Conservation (phyloP, 164 flowering plant genomes). For the Kingdonia uniflora region DNA sequence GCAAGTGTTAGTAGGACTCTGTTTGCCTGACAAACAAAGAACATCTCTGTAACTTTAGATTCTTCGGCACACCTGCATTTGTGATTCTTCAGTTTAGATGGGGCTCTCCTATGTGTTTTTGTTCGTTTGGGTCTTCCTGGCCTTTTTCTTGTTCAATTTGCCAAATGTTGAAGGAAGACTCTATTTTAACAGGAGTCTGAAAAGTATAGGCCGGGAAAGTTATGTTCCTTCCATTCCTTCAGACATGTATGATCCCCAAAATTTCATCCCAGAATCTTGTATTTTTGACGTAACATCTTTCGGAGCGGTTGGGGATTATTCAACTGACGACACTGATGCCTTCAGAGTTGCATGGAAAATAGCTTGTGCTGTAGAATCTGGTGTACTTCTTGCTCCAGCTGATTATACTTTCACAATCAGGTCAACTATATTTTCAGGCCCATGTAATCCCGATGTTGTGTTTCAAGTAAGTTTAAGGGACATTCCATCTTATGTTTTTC, state of each 20-base stretch:
- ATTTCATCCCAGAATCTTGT: slow-evolving; percentile 2
- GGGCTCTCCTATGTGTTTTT: slow-evolving; percentile 13
- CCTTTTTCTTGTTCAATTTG: slow-evolving; percentile 12
- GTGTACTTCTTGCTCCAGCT: no score
- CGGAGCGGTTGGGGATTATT: no score
- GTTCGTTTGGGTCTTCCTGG: slow-evolving; percentile 12
- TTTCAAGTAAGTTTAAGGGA: no score
- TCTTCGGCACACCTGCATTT: not conserved
- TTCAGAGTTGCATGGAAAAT: no score
- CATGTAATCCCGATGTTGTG: no score
- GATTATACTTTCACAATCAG: no score
- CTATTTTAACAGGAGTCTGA: slow-evolving; percentile 41
- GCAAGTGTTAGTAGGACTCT: not conserved
- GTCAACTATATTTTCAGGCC: no score
- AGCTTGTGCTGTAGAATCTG: no score
- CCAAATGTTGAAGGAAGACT: slow-evolving; percentile 42
- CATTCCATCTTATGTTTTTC: no score
- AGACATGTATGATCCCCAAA: slow-evolving; percentile 27
- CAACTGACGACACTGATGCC: no score
- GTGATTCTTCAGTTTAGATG: slow-evolving; percentile 18
- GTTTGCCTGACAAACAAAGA: not conserved
- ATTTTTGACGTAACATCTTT: no score
- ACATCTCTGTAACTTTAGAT: not conserved
- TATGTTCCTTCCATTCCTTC: slow-evolving; percentile 20
- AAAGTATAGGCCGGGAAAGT: slow-evolving; percentile 4